Base-by-base conservation (phyloP, 768 basidiomycete species). In the Tylopilus vinaceipallidus region DNA sequence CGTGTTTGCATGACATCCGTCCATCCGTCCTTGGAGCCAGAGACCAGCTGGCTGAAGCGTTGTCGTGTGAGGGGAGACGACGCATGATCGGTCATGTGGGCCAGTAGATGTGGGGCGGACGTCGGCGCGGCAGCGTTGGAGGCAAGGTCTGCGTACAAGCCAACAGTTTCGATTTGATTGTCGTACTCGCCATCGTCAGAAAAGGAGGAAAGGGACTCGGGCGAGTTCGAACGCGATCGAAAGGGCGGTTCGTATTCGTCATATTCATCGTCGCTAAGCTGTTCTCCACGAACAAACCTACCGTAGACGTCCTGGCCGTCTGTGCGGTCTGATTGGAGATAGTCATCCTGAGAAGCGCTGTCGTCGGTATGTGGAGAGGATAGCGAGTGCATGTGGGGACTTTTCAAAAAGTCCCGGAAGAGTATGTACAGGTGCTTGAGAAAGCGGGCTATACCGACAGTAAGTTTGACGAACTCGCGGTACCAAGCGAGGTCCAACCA, bases 201-300 rank as follows among this genome's bases (percentile, higher is more conserved):
- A 49, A 45, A 54, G 59, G 52, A 70, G 27, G 57, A 64, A 49
- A 52, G 33, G 24, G 58, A 63, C 17, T 42, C 60, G 50, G 45
- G 39, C 22, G 54, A 60, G 38, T 27, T 52, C 23, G 57, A 63
- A 44, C 49, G 58, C 11, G 59, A 65, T 8, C 41, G 63, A 29
- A 54, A 58, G 32, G 38, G 26, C 19, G 63, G 64, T 32, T 58
- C 58, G 42, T 68, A 62, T 49, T 75, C 75, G 14, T 72, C 73
- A 14, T 74, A 74, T 44, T 77, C 77, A 41, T 79, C 77, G 48
- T 80, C 79, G 49, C 69, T 73, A 16, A 81, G 59, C 6, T 60
- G 70, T 45, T 86, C 84, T 11, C 83, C 86, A 14, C 76, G 71
- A 52, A 86, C 66, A 57, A 88, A 88, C 27, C 77, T 71, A 50